Evolutionary conservation across 2,329 filamentous ascomycete species (phyloP).

Genomic region (Fusarium graminum): DNA sequence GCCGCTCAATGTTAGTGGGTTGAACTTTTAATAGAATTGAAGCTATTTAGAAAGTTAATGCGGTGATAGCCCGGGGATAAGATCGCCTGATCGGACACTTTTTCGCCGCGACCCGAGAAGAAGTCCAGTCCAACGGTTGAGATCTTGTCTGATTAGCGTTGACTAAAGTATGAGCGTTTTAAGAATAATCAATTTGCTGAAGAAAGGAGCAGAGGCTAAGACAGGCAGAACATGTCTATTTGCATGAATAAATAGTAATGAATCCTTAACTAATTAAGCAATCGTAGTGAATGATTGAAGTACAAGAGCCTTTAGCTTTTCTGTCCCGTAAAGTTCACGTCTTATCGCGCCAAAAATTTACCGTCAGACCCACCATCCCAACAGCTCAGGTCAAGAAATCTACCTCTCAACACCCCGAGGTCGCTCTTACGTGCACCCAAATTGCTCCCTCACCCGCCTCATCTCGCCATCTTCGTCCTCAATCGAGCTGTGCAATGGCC

Average conservation of each 20-base stretch:
- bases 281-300: neutral
- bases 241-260: neutral
- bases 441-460: conserved; percentile 31
- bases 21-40: conserved; percentile 30
- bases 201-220: neutral
- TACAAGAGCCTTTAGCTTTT: conserved; percentile 14
- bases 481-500: conserved; percentile 66
- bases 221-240: neutral
- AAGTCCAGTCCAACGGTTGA: conserved; percentile 12
- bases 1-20: conserved; percentile 20
- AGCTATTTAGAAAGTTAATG: conserved; percentile 39
- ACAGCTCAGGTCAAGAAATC: conserved; percentile 37
- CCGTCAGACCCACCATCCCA: conserved; percentile 45
- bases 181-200: neutral
- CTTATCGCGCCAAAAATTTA: conserved; percentile 52
- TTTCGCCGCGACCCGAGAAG: conserved; percentile 30
- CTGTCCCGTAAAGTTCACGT: conserved; percentile 22
- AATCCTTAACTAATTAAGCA: neutral
- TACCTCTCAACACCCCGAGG: conserved; percentile 43
- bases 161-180: conserved; percentile 1
- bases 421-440: conserved; percentile 41
- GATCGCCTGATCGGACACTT: conserved; percentile 36
- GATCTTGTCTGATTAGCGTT: neutral
- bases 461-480: conserved; percentile 40
- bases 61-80: conserved; percentile 36